Percentiles rank a stretch among this genome's conserved stretches.
Evolutionary conservation across 257 asterid genomes (phyloP).

Genomic region (Ehretia macrophylla): DNA sequence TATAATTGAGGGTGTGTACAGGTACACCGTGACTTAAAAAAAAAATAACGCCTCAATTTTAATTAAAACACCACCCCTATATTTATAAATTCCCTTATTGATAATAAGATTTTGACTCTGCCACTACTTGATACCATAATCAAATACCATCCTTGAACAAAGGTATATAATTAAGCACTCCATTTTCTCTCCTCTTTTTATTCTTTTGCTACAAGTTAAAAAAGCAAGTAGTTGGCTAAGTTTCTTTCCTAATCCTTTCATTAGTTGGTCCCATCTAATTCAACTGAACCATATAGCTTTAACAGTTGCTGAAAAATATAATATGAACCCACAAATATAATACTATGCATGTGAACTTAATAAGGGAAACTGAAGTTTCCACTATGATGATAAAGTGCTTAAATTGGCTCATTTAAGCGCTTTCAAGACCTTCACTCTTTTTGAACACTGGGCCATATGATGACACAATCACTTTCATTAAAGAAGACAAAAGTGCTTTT

Average conservation of each 20-base stretch:
- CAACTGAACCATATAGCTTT: background rate
- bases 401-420: slow-evolving; percentile 26
- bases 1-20: too few species aligned
- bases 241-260: slow-evolving; percentile 6
- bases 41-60: too few species aligned
- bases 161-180: background rate
- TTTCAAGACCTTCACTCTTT: slow-evolving; percentile 24
- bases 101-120: too few species aligned
- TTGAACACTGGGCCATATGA: slow-evolving; percentile 32
- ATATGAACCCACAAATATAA: slow-evolving; percentile 3
- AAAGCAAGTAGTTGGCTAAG: background rate
- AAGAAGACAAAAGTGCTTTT: slow-evolving; percentile 25
- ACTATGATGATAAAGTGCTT: slow-evolving; percentile 15
- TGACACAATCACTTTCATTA: slow-evolving; percentile 24
- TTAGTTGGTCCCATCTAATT: background rate
- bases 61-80: too few species aligned
- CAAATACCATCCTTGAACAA: background rate
- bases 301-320: background rate
- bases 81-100: too few species aligned
- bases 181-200: background rate
- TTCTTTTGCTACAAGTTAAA: background rate
- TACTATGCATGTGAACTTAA: slow-evolving; percentile 16
- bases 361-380: slow-evolving; percentile 11
- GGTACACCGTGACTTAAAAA: too few species aligned
- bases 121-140: too few species aligned